Evolutionary conservation across 257 asterid genomes (phyloP).

Genomic region (Marsdenia floribunda): DNA sequence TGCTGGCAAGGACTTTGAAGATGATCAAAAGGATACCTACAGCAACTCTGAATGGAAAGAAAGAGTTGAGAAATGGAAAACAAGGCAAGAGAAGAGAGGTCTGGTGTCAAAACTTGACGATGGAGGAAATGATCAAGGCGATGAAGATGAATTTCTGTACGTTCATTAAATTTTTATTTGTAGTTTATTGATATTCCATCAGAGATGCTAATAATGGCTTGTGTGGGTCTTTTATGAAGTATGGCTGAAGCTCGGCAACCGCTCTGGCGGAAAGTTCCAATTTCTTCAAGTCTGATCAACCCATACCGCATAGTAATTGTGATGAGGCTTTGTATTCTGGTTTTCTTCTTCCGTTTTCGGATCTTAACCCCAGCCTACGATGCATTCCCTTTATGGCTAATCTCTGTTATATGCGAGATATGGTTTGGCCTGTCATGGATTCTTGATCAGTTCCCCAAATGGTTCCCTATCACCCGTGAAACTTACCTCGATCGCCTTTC

Average conservation of each 20-base stretch:
- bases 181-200: too few relatives aligned
- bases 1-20: constrained; percentile 60
- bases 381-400: constrained; percentile 72
- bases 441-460: constrained; percentile 85
- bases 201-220: not conserved
- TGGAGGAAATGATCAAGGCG: constrained; percentile 35
- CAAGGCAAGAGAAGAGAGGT: constrained; percentile 70
- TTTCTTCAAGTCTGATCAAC: constrained; percentile 63
- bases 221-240: constrained; percentile 23
- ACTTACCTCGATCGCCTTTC: constrained; percentile 78
- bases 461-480: constrained; percentile 74
- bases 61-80: constrained; percentile 77
- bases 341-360: constrained; percentile 75
- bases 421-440: constrained; percentile 90
- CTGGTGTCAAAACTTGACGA: constrained; percentile 46
- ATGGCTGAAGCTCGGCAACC: constrained; percentile 86
- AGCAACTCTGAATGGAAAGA: constrained; percentile 67
- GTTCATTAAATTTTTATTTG: not conserved
- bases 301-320: constrained; percentile 77
- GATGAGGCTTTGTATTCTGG: constrained; percentile 53
- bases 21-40: constrained; percentile 48
- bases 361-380: constrained; percentile 65
- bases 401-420: constrained; percentile 77
- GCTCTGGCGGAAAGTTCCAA: constrained; percentile 77
- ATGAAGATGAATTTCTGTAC: constrained; percentile 60